Base-by-base conservation (phyloP, 2,329 filamentous ascomycete genomes). In the Pyrenophora graminea region DNA sequence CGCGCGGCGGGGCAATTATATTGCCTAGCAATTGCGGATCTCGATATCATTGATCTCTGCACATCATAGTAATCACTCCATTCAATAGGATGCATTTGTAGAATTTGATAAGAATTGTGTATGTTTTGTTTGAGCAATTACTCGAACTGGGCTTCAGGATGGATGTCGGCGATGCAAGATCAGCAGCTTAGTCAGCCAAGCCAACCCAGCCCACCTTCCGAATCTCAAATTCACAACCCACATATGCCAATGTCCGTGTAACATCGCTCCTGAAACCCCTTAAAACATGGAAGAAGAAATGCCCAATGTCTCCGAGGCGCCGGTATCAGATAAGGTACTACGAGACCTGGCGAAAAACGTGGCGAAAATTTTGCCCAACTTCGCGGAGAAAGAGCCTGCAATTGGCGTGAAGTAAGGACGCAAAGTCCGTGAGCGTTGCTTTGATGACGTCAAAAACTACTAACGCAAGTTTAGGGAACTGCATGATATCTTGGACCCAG, bases 401-500 rank as follows among this genome's bases (percentile, higher is more conserved):
- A 55, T 45, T 53, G 66, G 64, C 51, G 63, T 71, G 55, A 72
- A 70, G 70, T 72, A 72, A 72, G 70, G 53, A 61, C 50, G 44
- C 67, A 62, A 67, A 69, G 68, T 71, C 67, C 62, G 69, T 73
- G 67, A 61, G 56, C 44, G 65, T 66, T 44, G 43, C 51, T 44
- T 56, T 59, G 58, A 39, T 19, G 13, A 10, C 31, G 18, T 44
- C 6, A 47, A 48, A 45, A 15, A 45, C 18, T 44, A 45, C 67
- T 72, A 38, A 70, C 50, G 10, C 8, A 15, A 3, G 21, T n/a
- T n/a, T 50, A 73, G 70, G 50, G 51, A 65, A 27, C 57, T 74
- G 6, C 61, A 67, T 36, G 51, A 47, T 15, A 39, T 72, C 15
- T 37, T 73, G 31, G 56, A 53, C 23, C 65, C 68, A 9, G 47